phyloP scores from a whole-genome alignment of 2,329 filamentous ascomycete genomes.

The Escovopsis sp. region DNA sequence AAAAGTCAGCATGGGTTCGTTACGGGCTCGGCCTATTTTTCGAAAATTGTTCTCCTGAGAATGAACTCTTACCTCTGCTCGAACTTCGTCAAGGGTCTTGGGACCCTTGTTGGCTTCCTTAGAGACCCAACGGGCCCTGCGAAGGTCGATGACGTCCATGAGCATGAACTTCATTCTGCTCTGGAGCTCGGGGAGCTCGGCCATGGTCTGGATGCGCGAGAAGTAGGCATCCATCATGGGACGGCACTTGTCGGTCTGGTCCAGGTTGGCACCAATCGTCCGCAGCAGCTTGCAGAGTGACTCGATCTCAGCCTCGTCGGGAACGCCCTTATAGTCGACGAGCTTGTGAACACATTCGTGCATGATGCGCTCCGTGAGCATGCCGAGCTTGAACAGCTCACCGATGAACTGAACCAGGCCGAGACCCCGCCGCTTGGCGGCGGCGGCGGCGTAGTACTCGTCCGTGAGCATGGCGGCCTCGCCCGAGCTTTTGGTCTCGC shows the following conservation, averaged over 20 bases:
- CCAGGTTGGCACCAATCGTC: conserved; percentile 81
- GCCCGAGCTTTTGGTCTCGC: conserved; percentile 36
- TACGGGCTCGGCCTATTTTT: too few species aligned
- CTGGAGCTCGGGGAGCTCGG: conserved; percentile 63
- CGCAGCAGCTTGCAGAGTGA: conserved; percentile 84
- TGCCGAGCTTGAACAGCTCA: conserved; percentile 95
- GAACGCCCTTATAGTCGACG: conserved; percentile 83
- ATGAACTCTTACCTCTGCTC: conserved; percentile 49
- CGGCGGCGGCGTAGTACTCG: conserved; percentile 88
- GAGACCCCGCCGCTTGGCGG: conserved; percentile 89
- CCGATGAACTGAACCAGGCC: conserved; percentile 98
- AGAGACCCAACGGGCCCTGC: conserved; percentile 61
- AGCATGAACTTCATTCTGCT: conserved; percentile 95
- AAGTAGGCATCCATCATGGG: conserved; percentile 92
- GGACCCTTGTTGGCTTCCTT: conserved; percentile 90
- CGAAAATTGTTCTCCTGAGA: too few species aligned
- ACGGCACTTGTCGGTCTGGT: conserved; percentile 67
- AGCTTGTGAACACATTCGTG: conserved; percentile 97
- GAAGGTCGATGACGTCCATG: conserved; percentile 81
- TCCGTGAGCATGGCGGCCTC: conserved; percentile 82
- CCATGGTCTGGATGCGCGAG: conserved; percentile 67
- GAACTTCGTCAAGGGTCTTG: conserved; percentile 89
- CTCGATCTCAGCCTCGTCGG: conserved; percentile 93
- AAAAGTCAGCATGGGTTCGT: background rate
- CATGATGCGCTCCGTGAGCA: conserved; percentile 99